Evolutionary conservation across 208 protist genomes (phyloP).

Genomic region (Leishmania gerbilli): DNA sequence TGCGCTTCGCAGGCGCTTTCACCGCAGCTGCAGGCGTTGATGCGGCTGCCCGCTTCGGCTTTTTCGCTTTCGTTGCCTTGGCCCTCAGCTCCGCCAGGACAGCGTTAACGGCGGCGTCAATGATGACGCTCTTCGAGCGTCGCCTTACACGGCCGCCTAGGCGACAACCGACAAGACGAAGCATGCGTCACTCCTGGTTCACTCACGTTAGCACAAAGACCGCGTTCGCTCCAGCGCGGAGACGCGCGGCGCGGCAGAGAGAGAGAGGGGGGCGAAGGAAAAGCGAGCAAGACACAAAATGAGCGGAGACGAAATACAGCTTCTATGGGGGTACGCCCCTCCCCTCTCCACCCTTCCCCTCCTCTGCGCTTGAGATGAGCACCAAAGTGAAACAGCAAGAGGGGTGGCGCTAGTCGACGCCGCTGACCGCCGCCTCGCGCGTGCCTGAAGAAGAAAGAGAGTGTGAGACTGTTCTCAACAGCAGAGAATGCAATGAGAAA

Average conservation of each 20-base stretch:
- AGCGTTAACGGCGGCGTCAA: constrained; percentile 16
- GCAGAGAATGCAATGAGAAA: background rate
- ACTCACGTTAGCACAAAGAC: background rate
- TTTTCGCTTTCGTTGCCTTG: background rate
- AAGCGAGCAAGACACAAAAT: background rate
- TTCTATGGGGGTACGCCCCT: background rate
- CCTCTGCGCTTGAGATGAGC: background rate
- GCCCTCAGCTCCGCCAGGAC: constrained; percentile 12
- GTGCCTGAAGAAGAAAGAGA: background rate
- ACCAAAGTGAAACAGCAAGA: background rate
- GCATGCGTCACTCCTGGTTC: background rate
- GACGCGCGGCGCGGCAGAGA: background rate
- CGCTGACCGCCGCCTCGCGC: background rate
- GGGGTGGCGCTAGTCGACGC: background rate
- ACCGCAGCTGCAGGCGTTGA: background rate
- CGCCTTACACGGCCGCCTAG: constrained; percentile 22
- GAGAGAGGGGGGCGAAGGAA: background rate
- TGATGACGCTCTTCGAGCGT: background rate
- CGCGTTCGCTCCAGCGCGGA: background rate
- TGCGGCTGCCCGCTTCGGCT: background rate
- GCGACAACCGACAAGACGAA: constrained; percentile 21
- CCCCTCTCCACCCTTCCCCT: background rate
- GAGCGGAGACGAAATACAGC: background rate
- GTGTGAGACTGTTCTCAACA: background rate
- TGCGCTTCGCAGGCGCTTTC: background rate